Evolutionary conservation across 2,329 filamentous ascomycete genomes (phyloP), one percentile per base, ranked within the genome.

Genomic region (Colletotrichum sp.): DNA sequence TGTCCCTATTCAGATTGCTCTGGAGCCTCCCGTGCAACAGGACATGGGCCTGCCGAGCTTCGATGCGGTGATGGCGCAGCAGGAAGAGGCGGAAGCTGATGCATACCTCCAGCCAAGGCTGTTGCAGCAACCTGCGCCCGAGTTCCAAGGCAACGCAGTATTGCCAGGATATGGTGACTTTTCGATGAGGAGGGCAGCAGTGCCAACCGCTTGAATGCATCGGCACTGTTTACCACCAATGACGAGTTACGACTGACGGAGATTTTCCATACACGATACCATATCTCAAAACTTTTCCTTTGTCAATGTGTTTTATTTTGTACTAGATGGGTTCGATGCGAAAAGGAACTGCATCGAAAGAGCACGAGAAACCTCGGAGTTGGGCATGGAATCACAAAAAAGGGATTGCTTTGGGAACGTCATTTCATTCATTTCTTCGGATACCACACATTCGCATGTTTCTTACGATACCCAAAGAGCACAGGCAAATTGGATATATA

Each of bases 1-100:
- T 27, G 80, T 91, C 57, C 90, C 90, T 8, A 77, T 92, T 61
- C 90, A 92, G 82, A 80, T 92, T 61, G 88, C 86, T 3, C 86
- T 90, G 27, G 86, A 87, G 78, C 82, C 80, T 25, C 78, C 72
- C 9, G 34, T 55, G 49, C 71, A 71, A 63, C 78, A 83, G 68
- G 80, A 80, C 16, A 81, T 79, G 44, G 86, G 84, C 5, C 84
- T 88, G 55, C 90, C 90, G 4, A 88, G 83, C 71, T 91, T 91
- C 76, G 90, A 90, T 78, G 85, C 84, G 11, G 88, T 85, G 29
- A 82, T 89, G 77, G 84, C 84, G 2, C 80, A 83, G 69, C 79
- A 80, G 12, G 85, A 88, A 73, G 86, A 86, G 71, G 86, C 86
- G 4, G 87, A 87, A 25, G 85, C 83, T 12, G 87, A 90, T 27